Evolutionary conservation across 108 stramenopile genomes (phyloP), one percentile per base, ranked within the genome.

Genomic region (Cyclotella distinguenda): DNA sequence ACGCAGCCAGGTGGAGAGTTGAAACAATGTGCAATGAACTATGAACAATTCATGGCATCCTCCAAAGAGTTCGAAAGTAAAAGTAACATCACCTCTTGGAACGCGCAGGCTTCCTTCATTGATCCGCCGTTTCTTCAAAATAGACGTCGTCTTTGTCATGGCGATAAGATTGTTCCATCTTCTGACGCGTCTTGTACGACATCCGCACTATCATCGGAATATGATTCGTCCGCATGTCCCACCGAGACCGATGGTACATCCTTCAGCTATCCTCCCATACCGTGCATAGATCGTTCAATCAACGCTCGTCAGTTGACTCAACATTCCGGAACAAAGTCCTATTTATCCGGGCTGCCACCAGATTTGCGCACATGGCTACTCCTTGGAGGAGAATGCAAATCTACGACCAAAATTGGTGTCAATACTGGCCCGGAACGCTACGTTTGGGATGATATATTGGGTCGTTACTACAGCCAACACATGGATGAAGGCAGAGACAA

Each of bases 81-180:
- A 46, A n/a, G n/a, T n/a, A 36, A 4, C 30, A 62, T 56, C 19
- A 46, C 44, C 22, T 59, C 34, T 10, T 84, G 56, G 75, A 57
- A 36, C 11, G 76, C 38, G 16, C 68, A 62, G n/a, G 75, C 73
- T 36, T 53, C 76, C 28, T 36, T 59, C 42, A 65, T 77, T 32
- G 25, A 65, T 32, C n/a, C 56, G 16, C 3, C 38, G 9, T 66
- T 39, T 59, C 68, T 79, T 11, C 53, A 49, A 11, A 27, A 21
- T 2, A 56, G 45, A 18, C 66, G 68, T 47, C 31, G 27, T 22
- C 19, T 77, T 5, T 6, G 11, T 4, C 43, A 60, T 38, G 89
- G 86, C 1, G 72, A 73, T 25, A 87, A 87, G 56, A 74, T 90
- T 31, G 73, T 90, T 40, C 89, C 89, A 40, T 85, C 83, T 16